Conservation (phyloP, 805 yeast genomes). For the Lipomyces starkeyi region DNA sequence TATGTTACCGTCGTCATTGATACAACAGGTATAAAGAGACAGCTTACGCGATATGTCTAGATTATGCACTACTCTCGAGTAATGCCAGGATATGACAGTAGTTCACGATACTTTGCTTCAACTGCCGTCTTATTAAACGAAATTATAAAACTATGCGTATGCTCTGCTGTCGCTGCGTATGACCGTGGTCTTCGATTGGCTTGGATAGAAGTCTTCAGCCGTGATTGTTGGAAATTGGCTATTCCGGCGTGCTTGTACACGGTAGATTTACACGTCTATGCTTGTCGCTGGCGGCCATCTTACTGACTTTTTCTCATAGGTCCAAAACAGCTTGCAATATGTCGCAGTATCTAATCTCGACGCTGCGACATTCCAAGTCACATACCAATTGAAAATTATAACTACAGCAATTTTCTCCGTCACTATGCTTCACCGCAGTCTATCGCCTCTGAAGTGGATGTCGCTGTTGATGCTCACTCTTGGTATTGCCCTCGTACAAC, state of each 20-base stretch:
- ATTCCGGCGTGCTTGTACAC: conserved; percentile 52
- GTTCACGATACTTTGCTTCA: conserved; percentile 47
- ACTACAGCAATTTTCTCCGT: conserved; percentile 53
- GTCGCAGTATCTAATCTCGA: conserved; percentile 52
- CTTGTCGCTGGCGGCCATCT: neutral
- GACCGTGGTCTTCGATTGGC: conserved; percentile 32
- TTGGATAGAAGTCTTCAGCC: conserved; percentile 45
- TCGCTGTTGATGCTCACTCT: conserved; percentile 48
- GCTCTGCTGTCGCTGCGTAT: conserved; percentile 41
- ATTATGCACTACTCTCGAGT: conserved; percentile 52
- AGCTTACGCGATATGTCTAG: conserved; percentile 7
- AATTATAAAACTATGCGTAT: conserved; percentile 47
- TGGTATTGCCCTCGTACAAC: conserved; percentile 52
- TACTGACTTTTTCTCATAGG: conserved; percentile 10
- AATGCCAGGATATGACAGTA: conserved; percentile 46
- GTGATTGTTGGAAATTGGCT: conserved; percentile 51
- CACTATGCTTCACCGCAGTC: conserved; percentile 46
- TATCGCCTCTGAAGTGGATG: conserved; percentile 48
- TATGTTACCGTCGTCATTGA: conserved; percentile 23
- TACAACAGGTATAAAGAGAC: neutral
- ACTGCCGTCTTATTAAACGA: conserved; percentile 52
- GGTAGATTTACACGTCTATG: conserved; percentile 18
- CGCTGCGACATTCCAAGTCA: conserved; percentile 53
- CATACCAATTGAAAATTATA: conserved; percentile 52
- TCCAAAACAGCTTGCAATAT: conserved; percentile 49